phyloP scores from a whole-genome alignment of 2,329 filamentous ascomycete species.

The Phialophora expanda region DNA sequence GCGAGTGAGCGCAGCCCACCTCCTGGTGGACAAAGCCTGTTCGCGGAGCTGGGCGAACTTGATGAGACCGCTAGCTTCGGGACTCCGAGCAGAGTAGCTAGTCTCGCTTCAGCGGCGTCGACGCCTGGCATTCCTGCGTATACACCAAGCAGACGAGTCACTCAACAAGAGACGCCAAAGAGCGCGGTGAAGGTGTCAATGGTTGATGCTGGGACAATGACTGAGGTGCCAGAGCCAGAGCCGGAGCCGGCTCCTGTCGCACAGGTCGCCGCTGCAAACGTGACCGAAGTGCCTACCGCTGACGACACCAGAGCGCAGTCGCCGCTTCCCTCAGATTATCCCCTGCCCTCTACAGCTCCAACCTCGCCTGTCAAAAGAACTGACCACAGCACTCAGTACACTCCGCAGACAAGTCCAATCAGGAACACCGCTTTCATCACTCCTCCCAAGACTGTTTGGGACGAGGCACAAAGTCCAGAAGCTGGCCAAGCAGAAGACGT shows the following conservation, averaged over 20 bases:
- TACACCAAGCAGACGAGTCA: conserved; percentile 31
- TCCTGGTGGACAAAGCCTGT: conserved; percentile 75
- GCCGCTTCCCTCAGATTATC: conserved; percentile 35
- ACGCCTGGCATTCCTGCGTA: conserved; percentile 45
- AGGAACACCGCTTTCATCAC: conserved; percentile 43
- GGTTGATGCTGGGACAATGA: conserved; percentile 68
- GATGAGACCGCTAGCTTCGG: conserved; percentile 71
- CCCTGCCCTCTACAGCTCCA: conserved; percentile 38
- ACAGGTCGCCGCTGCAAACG: conserved; percentile 33
- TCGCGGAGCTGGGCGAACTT: conserved; percentile 85
- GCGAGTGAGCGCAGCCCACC: conserved; percentile 52
- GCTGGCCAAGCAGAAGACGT: conserved; percentile 8
- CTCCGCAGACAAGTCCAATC: conserved; percentile 47
- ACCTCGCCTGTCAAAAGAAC: conserved; percentile 42
- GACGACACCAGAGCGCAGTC: conserved; percentile 17
- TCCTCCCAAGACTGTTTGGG: conserved; percentile 51
- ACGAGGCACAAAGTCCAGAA: conserved; percentile 53
- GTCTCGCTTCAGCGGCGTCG: conserved; percentile 46
- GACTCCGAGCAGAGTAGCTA: conserved; percentile 45
- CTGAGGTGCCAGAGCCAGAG: conserved; percentile 63
- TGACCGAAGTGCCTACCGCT: conserved; percentile 30
- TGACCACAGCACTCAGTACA: conserved; percentile 52
- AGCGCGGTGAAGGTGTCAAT: conserved; percentile 49
- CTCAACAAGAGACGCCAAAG: conserved; percentile 16
- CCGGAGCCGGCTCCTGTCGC: conserved; percentile 42